Base-by-base conservation (phyloP, 2,329 filamentous ascomycete genomes). In the Sphaceloma murrayae region DNA sequence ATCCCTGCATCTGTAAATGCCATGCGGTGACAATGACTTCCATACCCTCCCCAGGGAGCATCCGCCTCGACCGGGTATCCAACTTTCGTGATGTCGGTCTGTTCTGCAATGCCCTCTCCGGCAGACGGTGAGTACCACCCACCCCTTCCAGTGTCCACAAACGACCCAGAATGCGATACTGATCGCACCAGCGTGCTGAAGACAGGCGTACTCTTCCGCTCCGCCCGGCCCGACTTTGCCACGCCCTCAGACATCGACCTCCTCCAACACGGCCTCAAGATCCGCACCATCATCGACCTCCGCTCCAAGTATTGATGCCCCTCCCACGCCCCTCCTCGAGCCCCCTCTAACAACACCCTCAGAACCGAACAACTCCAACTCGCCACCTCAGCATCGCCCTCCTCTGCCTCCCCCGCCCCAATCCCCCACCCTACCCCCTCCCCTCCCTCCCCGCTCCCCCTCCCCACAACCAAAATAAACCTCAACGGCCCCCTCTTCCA, bases 81-180 rank as follows among this genome's bases (percentile, higher is more conserved):
- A 89, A 89, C 60, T 85, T 88, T 57, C 77, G 85, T 46, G 84
- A 89, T 67, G 78, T 88, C 32, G 82, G 79, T 30, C 66, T 69
- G 50, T 78, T 75, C 0, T 68, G 85, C 52, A 87, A 87, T 54
- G 56, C 63, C 18, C 72, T 72, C 49, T 60, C 75, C 3, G 71
- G 71, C 17, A 65, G 66, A 50, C 72, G 68, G 78, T 78, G 65
- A 52, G 65, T 40, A n/a, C n/a, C n/a, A n/a, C n/a, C n/a, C n/a
- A n/a, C n/a, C n/a, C n/a, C 24, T 16, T 34, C 31, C 17, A 10
- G 10, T 24, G n/a, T 19, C n/a, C 6, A 4, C 24, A 30, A 18
- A 18, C 2, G 8, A 17, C 3, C n/a, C 11, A 13, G 13, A 19
- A 13, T 11, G 11, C 11, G 24, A 34, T 11, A 10, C 6, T 18